phyloP scores from a whole-genome alignment of 345 rosid species.

The Schrenkiella parvula region DNA sequence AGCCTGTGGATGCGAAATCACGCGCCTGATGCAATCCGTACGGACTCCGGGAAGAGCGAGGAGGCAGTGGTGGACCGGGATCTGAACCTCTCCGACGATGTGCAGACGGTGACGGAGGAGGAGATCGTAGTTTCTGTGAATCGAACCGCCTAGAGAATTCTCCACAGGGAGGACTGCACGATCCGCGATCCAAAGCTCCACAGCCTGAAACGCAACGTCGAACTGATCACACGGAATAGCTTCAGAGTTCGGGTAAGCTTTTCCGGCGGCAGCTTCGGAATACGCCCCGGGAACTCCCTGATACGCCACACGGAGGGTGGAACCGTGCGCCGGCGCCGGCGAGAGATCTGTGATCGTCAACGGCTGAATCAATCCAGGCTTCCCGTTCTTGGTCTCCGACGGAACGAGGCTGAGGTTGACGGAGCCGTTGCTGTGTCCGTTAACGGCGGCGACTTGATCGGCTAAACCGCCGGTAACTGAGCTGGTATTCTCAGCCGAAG shows the following conservation, averaged over 20 bases:
- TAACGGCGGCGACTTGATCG: slow-evolving; percentile 47
- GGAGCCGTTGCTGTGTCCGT: slow-evolving; percentile 48
- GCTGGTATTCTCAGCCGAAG: slow-evolving; percentile 41
- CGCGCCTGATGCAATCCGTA: slow-evolving; percentile 64
- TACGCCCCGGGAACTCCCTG: slow-evolving; percentile 98
- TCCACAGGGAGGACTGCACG: slow-evolving; percentile 91
- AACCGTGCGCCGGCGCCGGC: slow-evolving; percentile 88
- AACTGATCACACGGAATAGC: slow-evolving; percentile 97
- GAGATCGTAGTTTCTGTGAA: slow-evolving; percentile 89
- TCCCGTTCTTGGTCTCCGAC: slow-evolving; percentile 26
- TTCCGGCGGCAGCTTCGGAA: slow-evolving; percentile 92
- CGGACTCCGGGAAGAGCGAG: slow-evolving; percentile 86
- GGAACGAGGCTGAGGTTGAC: slow-evolving; percentile 61
- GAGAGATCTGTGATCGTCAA: slow-evolving; percentile 72
- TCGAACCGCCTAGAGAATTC: slow-evolving; percentile 94
- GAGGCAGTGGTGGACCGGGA: slow-evolving; percentile 94
- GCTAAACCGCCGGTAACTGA: slow-evolving; percentile 12
- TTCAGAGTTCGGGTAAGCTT: slow-evolving; percentile 87
- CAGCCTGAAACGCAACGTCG: slow-evolving; percentile 77
- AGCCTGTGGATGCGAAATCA: slow-evolving; percentile 95
- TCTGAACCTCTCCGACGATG: slow-evolving; percentile 93
- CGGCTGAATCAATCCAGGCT: slow-evolving; percentile 44
- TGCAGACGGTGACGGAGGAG: slow-evolving; percentile 96
- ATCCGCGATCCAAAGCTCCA: slow-evolving; percentile 98
- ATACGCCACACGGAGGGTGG: slow-evolving; percentile 69